phyloP scores from a whole-genome alignment of 257 asterid genomes.

The Plantago major region DNA sequence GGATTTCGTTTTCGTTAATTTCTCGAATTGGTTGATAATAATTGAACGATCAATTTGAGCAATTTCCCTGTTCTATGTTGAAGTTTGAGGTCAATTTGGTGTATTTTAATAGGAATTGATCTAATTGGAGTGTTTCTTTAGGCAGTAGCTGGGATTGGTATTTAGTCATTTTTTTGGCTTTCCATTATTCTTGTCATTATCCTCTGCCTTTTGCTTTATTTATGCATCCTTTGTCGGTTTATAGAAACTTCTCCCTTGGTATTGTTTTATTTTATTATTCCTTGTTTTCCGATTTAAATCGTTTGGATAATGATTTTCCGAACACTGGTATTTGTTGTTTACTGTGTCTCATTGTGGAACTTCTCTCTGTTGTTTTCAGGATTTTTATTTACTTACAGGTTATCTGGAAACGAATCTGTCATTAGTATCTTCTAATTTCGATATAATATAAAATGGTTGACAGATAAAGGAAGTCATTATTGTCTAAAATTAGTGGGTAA shows the following conservation, averaged over 20 bases:
- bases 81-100: background rate
- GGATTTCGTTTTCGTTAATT: no score
- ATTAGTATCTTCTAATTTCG: no score
- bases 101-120: background rate
- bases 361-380: no score
- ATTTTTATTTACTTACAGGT: background rate
- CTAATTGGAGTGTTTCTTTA: background rate
- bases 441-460: no score
- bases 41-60: background rate
- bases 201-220: background rate
- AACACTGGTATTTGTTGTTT: background rate
- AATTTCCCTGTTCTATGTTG: background rate
- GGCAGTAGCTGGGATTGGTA: background rate
- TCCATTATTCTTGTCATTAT: constrained; percentile 4
- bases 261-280: background rate
- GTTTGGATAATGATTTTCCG: background rate
- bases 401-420: background rate
- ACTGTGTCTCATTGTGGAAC: background rate
- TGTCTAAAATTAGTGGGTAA: no score
- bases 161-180: background rate
- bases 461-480: no score
- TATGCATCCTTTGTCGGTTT: background rate
- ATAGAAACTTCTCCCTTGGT: background rate
- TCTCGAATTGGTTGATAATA: no score
- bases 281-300: background rate